phyloP scores from a whole-genome alignment of 2,329 filamentous ascomycete genomes.

The Sporothrix brasiliensis region DNA sequence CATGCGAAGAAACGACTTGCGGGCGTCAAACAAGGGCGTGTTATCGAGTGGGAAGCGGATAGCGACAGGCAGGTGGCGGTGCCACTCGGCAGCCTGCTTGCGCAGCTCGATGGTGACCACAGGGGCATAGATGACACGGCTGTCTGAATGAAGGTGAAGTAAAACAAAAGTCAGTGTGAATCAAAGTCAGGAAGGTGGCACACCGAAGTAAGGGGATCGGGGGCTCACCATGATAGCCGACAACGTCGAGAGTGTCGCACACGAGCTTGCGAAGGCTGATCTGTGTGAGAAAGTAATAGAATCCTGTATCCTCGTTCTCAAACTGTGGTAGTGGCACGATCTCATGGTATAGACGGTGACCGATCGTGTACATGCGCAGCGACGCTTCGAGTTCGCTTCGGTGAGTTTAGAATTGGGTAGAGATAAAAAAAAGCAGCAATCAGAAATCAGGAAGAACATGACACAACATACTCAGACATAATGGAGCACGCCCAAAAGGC shows the following conservation, averaged over 20 bases:
- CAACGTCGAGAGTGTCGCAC: slow-evolving; percentile 30
- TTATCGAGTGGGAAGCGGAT: slow-evolving; percentile 35
- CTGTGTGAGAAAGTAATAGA: slow-evolving; percentile 35
- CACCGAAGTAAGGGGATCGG: too few relatives aligned
- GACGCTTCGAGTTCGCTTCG: slow-evolving; percentile 31
- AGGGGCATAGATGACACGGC: slow-evolving; percentile 32
- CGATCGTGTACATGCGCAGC: slow-evolving; percentile 31
- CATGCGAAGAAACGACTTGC: slow-evolving; percentile 34
- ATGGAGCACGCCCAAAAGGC: slow-evolving; percentile 35
- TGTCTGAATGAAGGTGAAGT: slow-evolving; percentile 5
- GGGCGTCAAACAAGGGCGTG: slow-evolving; percentile 33
- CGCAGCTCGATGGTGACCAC: slow-evolving; percentile 32
- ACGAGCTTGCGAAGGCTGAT: slow-evolving; percentile 35
- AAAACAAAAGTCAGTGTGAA: too few relatives aligned
- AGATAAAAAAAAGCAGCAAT: too few relatives aligned
- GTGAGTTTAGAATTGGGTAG: background rate
- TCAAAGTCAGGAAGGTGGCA: too few relatives aligned
- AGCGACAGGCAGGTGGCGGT: slow-evolving; percentile 33
- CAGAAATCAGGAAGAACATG: too few relatives aligned
- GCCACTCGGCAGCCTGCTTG: slow-evolving; percentile 33
- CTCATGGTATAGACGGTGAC: slow-evolving; percentile 34
- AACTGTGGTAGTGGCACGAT: slow-evolving; percentile 33
- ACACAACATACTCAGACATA: slow-evolving; percentile 28
- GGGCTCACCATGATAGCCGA: slow-evolving; percentile 31
- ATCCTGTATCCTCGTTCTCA: slow-evolving; percentile 34